Evolutionary conservation across 2,329 filamentous ascomycete genomes (phyloP).

Genomic region (Bipolaris gigantea): DNA sequence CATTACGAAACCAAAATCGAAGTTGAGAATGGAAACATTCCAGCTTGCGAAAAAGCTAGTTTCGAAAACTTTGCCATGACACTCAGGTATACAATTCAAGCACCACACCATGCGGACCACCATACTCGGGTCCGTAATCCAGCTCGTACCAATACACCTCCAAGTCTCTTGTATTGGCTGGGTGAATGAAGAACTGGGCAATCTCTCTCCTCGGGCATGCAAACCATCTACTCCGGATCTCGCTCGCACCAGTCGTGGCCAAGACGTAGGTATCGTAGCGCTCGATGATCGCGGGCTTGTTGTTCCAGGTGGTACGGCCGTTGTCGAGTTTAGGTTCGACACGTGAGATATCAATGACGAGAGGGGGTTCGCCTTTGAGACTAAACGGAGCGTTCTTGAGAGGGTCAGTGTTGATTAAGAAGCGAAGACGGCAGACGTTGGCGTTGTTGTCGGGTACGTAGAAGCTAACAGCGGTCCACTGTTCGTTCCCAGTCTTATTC

Average conservation of each 20-base stretch:
- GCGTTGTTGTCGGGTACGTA: slow-evolving; percentile 34
- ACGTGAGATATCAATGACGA: slow-evolving; percentile 31
- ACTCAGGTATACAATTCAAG: slow-evolving; percentile 30
- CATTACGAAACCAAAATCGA: too few relatives aligned
- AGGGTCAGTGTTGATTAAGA: slow-evolving; percentile 27
- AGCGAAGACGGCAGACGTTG: slow-evolving; percentile 29
- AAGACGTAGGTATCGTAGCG: slow-evolving; percentile 8
- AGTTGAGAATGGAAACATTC: too few relatives aligned
- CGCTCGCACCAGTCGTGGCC: not conserved
- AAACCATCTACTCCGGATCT: slow-evolving; percentile 19
- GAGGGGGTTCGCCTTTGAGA: slow-evolving; percentile 24
- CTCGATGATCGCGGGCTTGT: slow-evolving; percentile 17
- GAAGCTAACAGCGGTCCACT: slow-evolving; percentile 36
- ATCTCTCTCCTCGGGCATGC: slow-evolving; percentile 26
- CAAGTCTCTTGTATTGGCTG: slow-evolving; percentile 18
- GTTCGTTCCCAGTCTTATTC: slow-evolving; percentile 10
- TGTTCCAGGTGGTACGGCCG: slow-evolving; percentile 35
- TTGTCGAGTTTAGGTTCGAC: slow-evolving; percentile 29
- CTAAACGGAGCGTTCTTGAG: slow-evolving; percentile 22
- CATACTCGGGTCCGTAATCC: slow-evolving; percentile 21
- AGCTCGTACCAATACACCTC: slow-evolving; percentile 38
- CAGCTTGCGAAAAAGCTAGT: too few relatives aligned
- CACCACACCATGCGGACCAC: slow-evolving; percentile 35
- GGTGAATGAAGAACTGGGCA: slow-evolving; percentile 35
- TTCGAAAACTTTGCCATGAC: too few relatives aligned